These are phyloP conservation scores for Talaromyces sp. DNA, from an alignment of 2,329 filamentous ascomycete species.

Conservation along the genomic window DNA sequence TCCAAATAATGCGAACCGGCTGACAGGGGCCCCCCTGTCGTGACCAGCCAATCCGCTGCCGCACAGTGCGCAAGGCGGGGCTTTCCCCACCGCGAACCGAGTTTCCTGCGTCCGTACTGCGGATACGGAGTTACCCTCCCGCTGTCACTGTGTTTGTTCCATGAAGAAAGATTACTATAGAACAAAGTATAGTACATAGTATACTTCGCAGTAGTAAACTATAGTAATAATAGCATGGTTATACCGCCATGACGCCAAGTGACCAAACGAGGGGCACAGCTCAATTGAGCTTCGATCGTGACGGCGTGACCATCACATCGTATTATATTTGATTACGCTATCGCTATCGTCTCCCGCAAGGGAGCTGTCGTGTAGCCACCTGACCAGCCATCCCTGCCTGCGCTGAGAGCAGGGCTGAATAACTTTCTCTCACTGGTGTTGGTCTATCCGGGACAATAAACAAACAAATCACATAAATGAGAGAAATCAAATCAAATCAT, in stretches of 20 bases:
- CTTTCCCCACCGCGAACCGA: neutral
- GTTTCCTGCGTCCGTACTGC: neutral
- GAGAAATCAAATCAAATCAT: neutral
- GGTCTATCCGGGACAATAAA: neutral
- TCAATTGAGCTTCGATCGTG: neutral
- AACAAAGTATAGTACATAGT: no score
- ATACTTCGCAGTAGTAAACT: no score
- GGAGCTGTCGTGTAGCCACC: neutral
- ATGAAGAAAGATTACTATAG: no score
- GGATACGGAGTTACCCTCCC: no score
- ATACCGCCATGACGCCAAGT: no score
- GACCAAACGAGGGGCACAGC: no score
- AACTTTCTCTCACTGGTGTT: neutral
- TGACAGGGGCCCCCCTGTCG: neutral
- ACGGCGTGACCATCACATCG: neutral
- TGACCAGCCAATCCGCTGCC: neutral
- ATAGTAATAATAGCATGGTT: no score
- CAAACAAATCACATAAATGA: neutral
- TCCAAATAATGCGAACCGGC: neutral
- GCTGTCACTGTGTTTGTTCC: no score
- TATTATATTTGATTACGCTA: no score
- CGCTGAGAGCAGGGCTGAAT: neutral
- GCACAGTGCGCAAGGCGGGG: neutral
- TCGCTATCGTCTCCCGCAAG: neutral
- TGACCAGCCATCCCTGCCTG: neutral